These are phyloP conservation scores for Atkinsonella hypoxylon DNA, from an alignment of 2,329 filamentous ascomycete species.

Conservation along the genomic window DNA sequence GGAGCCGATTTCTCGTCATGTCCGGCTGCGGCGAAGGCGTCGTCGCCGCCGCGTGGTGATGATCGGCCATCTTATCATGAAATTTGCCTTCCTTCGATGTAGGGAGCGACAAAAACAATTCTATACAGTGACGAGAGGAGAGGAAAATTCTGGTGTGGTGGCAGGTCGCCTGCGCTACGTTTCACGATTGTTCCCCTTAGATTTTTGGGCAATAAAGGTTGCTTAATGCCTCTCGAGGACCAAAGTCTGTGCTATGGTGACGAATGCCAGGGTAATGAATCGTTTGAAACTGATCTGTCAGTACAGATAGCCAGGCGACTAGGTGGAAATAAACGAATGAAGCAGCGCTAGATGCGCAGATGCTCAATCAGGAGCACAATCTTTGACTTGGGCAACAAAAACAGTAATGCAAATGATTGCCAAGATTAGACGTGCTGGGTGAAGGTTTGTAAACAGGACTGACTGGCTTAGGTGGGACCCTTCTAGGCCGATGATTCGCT, in stretches of 20 bases:
- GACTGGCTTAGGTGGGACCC: conserved; percentile 5
- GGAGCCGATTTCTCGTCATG: conserved; percentile 66
- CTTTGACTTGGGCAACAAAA: not conserved
- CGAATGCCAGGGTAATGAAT: not conserved
- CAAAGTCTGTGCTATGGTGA: conserved; percentile 1
- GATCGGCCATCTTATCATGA: conserved; percentile 12
- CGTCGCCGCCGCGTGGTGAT: conserved; percentile 19
- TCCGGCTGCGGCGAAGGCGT: conserved; percentile 46
- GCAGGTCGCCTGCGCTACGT: conserved; percentile 6
- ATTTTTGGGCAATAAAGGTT: not conserved
- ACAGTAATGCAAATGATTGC: conserved; percentile 3
- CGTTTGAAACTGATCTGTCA: too few species aligned
- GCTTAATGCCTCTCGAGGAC: not conserved
- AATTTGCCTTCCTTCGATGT: not conserved
- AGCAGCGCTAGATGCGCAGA: not conserved
- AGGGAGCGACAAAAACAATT: conserved; percentile 1
- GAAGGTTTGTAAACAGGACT: conserved; percentile 4
- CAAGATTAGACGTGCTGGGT: not conserved
- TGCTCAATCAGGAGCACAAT: not conserved
- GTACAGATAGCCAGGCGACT: not conserved
- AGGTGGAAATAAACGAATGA: not conserved
- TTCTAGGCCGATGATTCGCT: conserved; percentile 1
- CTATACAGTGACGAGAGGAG: not conserved
- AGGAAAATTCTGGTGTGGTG: not conserved
- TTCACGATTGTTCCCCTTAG: conserved; percentile 7